Conservation (phyloP, 306 rosid genomes). For the Oxytropis ochrocephala region DNA sequence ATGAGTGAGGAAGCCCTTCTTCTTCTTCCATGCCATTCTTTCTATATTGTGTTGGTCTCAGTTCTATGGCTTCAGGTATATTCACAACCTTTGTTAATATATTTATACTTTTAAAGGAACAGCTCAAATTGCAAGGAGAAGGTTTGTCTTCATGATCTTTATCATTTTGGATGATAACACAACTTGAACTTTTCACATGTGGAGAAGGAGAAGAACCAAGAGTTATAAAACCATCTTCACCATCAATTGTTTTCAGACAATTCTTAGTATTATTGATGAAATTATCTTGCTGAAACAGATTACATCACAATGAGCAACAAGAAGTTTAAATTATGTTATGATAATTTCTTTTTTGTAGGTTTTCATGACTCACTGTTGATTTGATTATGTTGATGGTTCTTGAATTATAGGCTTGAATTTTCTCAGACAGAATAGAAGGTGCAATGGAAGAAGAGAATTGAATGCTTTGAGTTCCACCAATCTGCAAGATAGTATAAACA, state of each 20-base stretch:
- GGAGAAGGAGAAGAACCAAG: conserved; percentile 22
- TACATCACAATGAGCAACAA: conserved; percentile 5
- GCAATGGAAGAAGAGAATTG: conserved; percentile 28
- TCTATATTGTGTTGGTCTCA: conserved; percentile 22
- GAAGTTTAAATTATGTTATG: conserved; percentile 12
- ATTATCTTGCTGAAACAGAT: conserved; percentile 27
- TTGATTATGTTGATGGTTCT: conserved; percentile 27
- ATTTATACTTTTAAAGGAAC: conserved; percentile 25
- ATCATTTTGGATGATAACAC: conserved; percentile 21
- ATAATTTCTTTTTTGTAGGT: conserved; percentile 17
- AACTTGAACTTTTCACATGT: conserved; percentile 16
- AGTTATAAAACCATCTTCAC: conserved; percentile 28
- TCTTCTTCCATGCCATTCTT: conserved; percentile 23
- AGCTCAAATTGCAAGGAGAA: conserved; percentile 19
- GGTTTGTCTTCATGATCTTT: conserved; percentile 35
- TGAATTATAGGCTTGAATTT: conserved; percentile 31
- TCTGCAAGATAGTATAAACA: conserved; percentile 22
- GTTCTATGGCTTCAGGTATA: conserved; percentile 19
- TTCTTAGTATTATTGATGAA: conserved; percentile 21
- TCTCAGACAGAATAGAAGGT: conserved; percentile 34
- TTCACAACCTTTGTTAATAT: conserved; percentile 21
- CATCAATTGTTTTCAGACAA: conserved; percentile 24
- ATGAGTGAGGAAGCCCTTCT: conserved; percentile 25
- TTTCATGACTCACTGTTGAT: conserved; percentile 30
- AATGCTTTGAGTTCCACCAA: conserved; percentile 26